phyloP scores from a whole-genome alignment of 106 monocot genomes.

The Posidonia australis region DNA sequence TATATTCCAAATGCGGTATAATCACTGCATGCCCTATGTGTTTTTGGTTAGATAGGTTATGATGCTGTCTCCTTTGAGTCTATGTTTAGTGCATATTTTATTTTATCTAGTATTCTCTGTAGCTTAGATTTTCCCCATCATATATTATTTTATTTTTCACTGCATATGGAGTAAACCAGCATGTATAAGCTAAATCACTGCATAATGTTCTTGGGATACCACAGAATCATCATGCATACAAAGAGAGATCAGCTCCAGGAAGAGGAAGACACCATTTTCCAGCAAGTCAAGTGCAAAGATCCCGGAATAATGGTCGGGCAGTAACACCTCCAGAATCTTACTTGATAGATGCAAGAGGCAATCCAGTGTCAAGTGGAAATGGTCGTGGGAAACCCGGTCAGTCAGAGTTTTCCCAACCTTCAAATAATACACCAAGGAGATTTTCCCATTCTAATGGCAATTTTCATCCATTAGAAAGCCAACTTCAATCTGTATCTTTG shows the following conservation, averaged over 20 bases:
- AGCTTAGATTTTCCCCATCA: not conserved
- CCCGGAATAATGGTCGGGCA: constrained; percentile 14
- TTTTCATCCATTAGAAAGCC: not conserved
- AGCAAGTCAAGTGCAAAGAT: constrained; percentile 13
- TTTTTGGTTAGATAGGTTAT: not conserved
- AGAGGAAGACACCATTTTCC: constrained; percentile 23
- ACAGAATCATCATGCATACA: constrained; percentile 33
- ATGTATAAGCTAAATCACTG: not conserved
- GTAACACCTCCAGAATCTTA: constrained; percentile 6
- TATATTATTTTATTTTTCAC: not conserved
- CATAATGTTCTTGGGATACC: constrained; percentile 3
- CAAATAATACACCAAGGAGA: constrained; percentile 13
- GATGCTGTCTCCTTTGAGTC: not conserved
- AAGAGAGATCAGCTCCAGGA: constrained; percentile 25
- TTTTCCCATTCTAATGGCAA: constrained; percentile 19
- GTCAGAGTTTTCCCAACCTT: constrained; percentile 7
- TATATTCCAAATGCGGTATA: constrained; percentile 71
- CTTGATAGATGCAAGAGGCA: constrained; percentile 13
- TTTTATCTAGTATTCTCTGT: not conserved
- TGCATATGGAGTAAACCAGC: not conserved
- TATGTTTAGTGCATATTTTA: not conserved
- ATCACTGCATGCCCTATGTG: not conserved
- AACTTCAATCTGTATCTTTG: constrained; percentile 48
- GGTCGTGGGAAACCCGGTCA: constrained; percentile 8
- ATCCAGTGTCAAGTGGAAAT: constrained; percentile 13